Evolutionary conservation across 441 rosid genomes (phyloP), one percentile per base, ranked within the genome.

Genomic region (Capsella rubella): DNA sequence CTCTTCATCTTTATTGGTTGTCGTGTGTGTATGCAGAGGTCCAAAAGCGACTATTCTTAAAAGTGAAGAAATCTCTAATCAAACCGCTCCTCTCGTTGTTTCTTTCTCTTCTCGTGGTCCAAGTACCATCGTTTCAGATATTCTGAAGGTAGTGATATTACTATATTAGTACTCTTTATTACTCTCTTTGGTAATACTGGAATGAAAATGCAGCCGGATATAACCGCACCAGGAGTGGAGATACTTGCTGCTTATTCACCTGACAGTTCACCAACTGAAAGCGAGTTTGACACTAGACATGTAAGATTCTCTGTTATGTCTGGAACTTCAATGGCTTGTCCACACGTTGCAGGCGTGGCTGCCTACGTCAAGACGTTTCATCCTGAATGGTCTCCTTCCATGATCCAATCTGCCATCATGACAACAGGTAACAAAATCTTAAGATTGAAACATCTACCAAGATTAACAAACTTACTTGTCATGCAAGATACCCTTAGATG

Each of bases 331-430:
- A 86, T 86, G 87, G 6, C 89, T 61, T 84, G 87, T 72, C 93
- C 89, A 0, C 90, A 88, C 55, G 79, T 34, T 7, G 70, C 86
- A n/a, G 89, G 84, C 18, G 71, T 71, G 6, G 90, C 89, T 8
- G 89, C 88, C 13, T 83, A 81, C 61, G 69, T 88, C 35, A 86
- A 85, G 57, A 8, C 84, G 2, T 74, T 78, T 54, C 79, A 85
- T 32, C 89, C 87, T 3, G 25, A 69, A 11, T 89, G 91, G 89
- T 82, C 90, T 67, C 82, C 89, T 53, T 76, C 91, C 2, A 86
- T 87, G 27, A 82, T 86, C 71, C 83, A 84, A 62, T 88, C 93
- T 18, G 90, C 90, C 32, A 79, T 86, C 8, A 87, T 87, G 89
- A 85, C 93, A 8, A 84, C 87, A 0, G 88, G 89, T 85, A 76